phyloP scores from a whole-genome alignment of 352 stramenopile genomes.

The Pythium utonaiense region DNA sequence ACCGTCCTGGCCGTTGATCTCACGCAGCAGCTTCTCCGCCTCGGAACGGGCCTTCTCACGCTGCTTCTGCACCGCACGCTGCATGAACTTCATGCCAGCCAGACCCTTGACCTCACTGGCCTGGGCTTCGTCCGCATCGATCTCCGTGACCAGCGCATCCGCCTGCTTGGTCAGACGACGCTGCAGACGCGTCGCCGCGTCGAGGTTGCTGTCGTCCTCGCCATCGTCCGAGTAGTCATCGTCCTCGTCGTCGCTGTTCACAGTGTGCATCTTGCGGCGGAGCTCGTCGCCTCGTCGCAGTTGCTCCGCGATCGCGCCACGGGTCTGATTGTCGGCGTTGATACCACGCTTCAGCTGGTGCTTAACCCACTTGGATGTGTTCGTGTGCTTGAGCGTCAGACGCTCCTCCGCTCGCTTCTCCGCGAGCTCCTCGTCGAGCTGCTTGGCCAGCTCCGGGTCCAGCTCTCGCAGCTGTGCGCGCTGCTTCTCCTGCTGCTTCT shows the following conservation, averaged over 20 bases:
- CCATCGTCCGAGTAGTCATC: constrained; percentile 46
- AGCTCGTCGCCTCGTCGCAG: constrained; percentile 91
- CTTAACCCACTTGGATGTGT: constrained; percentile 97
- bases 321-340: constrained; percentile 90
- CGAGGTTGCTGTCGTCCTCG: constrained; percentile 35
- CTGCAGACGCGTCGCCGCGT: constrained; percentile 58
- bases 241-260: constrained; percentile 63
- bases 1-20: constrained; percentile 87
- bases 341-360: constrained; percentile 91
- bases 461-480: constrained; percentile 69
- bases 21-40: constrained; percentile 89
- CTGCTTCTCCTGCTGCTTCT: constrained; percentile 86
- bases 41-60: constrained; percentile 89
- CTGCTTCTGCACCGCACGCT: constrained; percentile 95
- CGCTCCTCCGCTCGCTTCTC: constrained; percentile 94
- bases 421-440: constrained; percentile 78
- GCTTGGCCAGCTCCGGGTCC: constrained; percentile 67
- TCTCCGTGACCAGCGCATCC: constrained; percentile 68
- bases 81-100: constrained; percentile 98
- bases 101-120: constrained; percentile 76
- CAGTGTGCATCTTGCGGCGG: constrained; percentile 88
- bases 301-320: constrained; percentile 86
- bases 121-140: constrained; percentile 49
- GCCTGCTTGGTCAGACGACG: constrained; percentile 70
- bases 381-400: constrained; percentile 97